phyloP scores from a whole-genome alignment of 1,284 basidiomycete genomes.

The Mycena sp. region DNA sequence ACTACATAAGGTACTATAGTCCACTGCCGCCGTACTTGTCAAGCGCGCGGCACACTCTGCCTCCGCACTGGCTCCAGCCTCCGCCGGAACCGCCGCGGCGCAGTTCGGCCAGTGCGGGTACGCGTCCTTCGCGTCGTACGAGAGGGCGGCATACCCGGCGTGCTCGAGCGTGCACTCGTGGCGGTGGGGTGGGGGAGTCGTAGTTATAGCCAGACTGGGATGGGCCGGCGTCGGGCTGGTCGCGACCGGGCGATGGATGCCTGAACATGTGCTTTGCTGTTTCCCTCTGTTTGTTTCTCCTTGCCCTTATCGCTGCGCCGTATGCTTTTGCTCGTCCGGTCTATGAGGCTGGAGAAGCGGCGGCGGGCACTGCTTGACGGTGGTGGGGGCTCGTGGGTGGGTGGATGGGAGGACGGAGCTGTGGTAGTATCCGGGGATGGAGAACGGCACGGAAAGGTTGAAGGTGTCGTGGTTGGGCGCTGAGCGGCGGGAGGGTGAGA shows the following conservation, averaged over 20 bases:
- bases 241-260: neutral
- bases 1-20: neutral
- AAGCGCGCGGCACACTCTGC: too few species aligned
- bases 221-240: neutral
- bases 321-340: slow-evolving; percentile 4
- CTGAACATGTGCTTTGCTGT: neutral
- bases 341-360: neutral
- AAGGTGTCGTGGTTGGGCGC: neutral
- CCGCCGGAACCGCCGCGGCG: too few species aligned
- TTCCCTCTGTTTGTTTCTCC: slow-evolving; percentile 6
- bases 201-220: slow-evolving; percentile 1
- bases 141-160: slow-evolving; percentile 25
- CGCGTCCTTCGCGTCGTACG: slow-evolving; percentile 24
- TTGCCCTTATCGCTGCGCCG: slow-evolving; percentile 8
- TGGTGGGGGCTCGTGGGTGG: neutral
- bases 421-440: neutral
- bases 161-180: slow-evolving; percentile 26
- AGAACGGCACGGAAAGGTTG: neutral
- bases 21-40: too few species aligned
- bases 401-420: neutral
- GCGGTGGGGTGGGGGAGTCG: slow-evolving; percentile 20
- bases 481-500: too few species aligned
- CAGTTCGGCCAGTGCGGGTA: slow-evolving; percentile 30
- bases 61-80: slow-evolving; percentile 26
- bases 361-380: neutral